Evolutionary conservation across 805 yeast genomes (phyloP).

Genomic region (Ogataea philodendri): DNA sequence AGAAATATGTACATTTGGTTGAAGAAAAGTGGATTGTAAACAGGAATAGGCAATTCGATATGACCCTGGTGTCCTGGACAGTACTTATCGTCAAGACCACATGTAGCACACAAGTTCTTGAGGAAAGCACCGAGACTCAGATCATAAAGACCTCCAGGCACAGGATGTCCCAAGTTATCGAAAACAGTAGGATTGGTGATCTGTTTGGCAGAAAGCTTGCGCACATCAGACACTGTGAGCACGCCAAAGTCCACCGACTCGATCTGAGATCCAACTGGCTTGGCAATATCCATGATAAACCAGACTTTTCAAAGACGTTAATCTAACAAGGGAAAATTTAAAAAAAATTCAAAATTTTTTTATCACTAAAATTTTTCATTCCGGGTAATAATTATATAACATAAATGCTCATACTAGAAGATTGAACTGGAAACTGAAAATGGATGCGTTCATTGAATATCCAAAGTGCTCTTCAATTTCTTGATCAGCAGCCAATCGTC

Average conservation of each 20-base stretch:
- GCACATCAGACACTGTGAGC: slow-evolving; percentile 75
- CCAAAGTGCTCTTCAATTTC: slow-evolving; percentile 84
- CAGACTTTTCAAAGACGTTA: slow-evolving; percentile 1
- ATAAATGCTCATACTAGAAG: slow-evolving; percentile 2
- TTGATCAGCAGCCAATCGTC: slow-evolving; percentile 94
- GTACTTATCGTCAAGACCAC: slow-evolving; percentile 90
- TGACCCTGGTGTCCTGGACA: slow-evolving; percentile 99
- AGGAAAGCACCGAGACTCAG: slow-evolving; percentile 93
- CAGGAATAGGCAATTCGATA: slow-evolving; percentile 93
- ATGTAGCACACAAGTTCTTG: slow-evolving; percentile 85
- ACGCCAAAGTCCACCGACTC: slow-evolving; percentile 89
- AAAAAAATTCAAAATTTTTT: slow-evolving; percentile 11
- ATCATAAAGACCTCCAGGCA: slow-evolving; percentile 90
- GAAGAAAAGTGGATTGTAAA: slow-evolving; percentile 92
- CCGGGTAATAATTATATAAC: slow-evolving; percentile 10
- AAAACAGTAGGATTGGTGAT: slow-evolving; percentile 94
- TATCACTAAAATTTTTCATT: slow-evolving; percentile 12
- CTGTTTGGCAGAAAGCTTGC: slow-evolving; percentile 88
- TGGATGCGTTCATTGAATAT: slow-evolving; percentile 61
- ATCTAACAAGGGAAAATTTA: slow-evolving; percentile 6
- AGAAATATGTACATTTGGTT: slow-evolving; percentile 82
- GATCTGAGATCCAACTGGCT: slow-evolving; percentile 94
- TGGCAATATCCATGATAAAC: slow-evolving; percentile 81
- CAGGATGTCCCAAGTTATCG: slow-evolving; percentile 94
- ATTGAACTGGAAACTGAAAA: background rate